These are phyloP conservation scores for Penicillium diatomitis DNA, from an alignment of 495 filamentous ascomycete genomes.

Conservation along the genomic window DNA sequence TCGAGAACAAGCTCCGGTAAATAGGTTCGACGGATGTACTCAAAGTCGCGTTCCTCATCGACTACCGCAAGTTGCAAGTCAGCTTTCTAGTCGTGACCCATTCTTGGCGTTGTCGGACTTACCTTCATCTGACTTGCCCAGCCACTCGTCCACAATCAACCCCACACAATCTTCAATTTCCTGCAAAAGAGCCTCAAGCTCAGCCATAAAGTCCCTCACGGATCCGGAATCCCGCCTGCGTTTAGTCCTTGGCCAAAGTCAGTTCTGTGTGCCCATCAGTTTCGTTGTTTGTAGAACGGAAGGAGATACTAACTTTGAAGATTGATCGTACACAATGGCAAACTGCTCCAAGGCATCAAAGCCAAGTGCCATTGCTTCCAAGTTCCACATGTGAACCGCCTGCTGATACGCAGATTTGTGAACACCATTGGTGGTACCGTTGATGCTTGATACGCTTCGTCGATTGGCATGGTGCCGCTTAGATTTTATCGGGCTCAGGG, in stretches of 20 bases:
- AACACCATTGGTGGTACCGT: constrained; percentile 1
- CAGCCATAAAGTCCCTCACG: constrained; percentile 23
- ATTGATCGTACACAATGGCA: constrained; percentile 35
- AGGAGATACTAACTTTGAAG: constrained; percentile 29
- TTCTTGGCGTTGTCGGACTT: constrained; percentile 7
- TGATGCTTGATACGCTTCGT: constrained; percentile 16
- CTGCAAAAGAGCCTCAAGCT: constrained; percentile 25
- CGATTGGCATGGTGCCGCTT: constrained; percentile 17
- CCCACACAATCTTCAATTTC: constrained; percentile 25
- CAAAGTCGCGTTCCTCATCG: constrained; percentile 32
- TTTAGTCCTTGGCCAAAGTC: constrained; percentile 18
- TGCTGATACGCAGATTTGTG: constrained; percentile 25
- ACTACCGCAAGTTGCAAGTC: constrained; percentile 13
- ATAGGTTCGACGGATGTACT: constrained; percentile 58
- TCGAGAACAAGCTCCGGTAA: constrained; percentile 74
- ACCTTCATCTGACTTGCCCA: constrained; percentile 28
- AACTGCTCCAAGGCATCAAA: constrained; percentile 60
- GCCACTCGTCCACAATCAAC: constrained; percentile 33
- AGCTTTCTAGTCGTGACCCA: too few relatives aligned
- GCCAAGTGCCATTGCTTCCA: constrained; percentile 58
- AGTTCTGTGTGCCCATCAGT: background rate
- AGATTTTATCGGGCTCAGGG: constrained; percentile 27
- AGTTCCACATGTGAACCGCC: constrained; percentile 58
- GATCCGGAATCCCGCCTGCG: constrained; percentile 27
- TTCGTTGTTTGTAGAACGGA: background rate